Base-by-base conservation (phyloP, 164 flowering plant genomes). In the Chimonanthus praecox region DNA sequence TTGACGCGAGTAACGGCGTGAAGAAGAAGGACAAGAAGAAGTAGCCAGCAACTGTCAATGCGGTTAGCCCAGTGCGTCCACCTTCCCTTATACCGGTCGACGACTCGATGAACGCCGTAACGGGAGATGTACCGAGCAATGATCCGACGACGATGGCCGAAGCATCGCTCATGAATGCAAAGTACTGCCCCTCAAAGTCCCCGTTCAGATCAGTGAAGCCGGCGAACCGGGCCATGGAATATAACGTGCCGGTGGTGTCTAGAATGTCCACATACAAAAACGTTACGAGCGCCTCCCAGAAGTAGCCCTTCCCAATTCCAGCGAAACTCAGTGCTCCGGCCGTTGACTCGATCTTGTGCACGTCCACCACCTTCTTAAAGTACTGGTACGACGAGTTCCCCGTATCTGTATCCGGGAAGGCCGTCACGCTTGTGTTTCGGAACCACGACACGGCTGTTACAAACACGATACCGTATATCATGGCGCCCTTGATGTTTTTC, bases 121-220 rank as follows among this genome's bases (percentile, higher is more conserved):
- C 97, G 18, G 98, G 97, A 2, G 98, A 90, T 13, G 97, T 92
- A 7, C 98, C 98, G 5, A 94, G 81, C 54, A 89, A n/a, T 0
- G 98, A 88, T 15, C 98, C 98, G 58, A 92, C 83, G 54, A 92
- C 88, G 46, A 90, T 94, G 4, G 96, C 67, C 15, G 83, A 18
- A 7, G 98, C 98, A 58, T 94, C 97, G 6, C 92, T 87, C 93
- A 94, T 90, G 86, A 90, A 94, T 0, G 98, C 98, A n/a, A 88
- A 86, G 61, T 94, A 94, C 73, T 94, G 97, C 15, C 97, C 97
- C 68, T 91, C 95, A 74, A 94, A 94, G 44, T 86, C 83, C 0
- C 98, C 98, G 72, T 76, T 81, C 5, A 51, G 70, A 67, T 89
- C 90, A 0, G 77, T 43, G 68, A 89, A 88, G 0, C 97, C 97